A percentile compares a stretch with the other conserved stretches of the same genome.
Conservation (phyloP, 2,329 filamentous ascomycete species). For the Colletotrichum camelliae region DNA sequence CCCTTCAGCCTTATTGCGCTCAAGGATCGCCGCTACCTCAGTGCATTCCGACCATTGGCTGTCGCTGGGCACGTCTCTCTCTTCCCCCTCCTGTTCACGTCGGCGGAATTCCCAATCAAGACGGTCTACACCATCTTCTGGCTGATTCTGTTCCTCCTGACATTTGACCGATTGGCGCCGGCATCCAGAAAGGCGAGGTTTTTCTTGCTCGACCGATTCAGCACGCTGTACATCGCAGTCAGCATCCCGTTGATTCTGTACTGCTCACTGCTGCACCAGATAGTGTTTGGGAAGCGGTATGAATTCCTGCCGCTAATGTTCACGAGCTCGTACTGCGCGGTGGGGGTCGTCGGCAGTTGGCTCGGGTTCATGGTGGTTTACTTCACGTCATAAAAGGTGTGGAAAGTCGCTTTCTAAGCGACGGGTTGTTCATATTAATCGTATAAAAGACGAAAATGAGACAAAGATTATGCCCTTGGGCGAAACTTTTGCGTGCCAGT, state of each 20-base stretch:
- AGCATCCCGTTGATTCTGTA: conserved; percentile 91
- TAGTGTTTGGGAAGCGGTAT: conserved; percentile 82
- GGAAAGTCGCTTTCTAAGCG: neutral
- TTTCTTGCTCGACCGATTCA: conserved; percentile 91
- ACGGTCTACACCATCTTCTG: conserved; percentile 91
- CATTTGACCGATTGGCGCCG: conserved; percentile 87
- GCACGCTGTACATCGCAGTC: conserved; percentile 85
- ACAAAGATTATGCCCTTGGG: neutral
- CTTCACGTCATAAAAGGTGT: conserved; percentile 62
- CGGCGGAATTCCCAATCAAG: conserved; percentile 93
- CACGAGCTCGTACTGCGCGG: conserved; percentile 89
- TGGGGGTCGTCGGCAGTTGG: conserved; percentile 97
- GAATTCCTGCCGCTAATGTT: conserved; percentile 98
- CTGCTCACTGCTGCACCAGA: conserved; percentile 80
- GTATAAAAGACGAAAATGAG: neutral
- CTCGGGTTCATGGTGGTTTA: conserved; percentile 93
- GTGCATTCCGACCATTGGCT: conserved; percentile 88
- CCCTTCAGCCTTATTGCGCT: conserved; percentile 94
- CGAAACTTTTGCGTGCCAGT: conserved; percentile 14
- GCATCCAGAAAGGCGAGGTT: conserved; percentile 80
- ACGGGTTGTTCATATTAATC: neutral
- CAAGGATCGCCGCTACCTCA: conserved; percentile 86
- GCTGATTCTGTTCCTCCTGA: conserved; percentile 84
- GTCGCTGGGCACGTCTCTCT: conserved; percentile 95
- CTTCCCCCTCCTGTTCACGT: conserved; percentile 91